Evolutionary conservation across 345 rosid species (phyloP), one percentile per base, ranked within the genome.

Genomic region (Cardamine occulta): DNA sequence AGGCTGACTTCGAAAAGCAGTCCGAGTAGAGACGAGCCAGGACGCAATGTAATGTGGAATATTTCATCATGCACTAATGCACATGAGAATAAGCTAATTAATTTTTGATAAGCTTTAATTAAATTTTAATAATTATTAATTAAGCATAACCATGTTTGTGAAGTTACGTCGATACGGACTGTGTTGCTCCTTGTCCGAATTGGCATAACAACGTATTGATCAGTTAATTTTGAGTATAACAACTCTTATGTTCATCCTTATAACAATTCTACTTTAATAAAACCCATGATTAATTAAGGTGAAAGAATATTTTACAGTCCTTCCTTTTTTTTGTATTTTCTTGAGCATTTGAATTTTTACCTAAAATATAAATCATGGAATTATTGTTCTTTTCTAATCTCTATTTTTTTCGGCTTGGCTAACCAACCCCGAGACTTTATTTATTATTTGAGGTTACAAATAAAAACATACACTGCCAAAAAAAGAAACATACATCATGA

Each of bases 31-130:
- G 21, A 35, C 56, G 66, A 59, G 60, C 18, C 45, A 67, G 26
- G 51, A 68, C 23, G 74, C 70, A 69, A 7, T 62, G 65, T 54
- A 42, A 23, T 23, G 74, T 60, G 80, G 74, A 53, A 69, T 69
- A 42, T 52, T 18, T 55, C 74, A 61, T 60, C 48, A 76, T 68
- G 66, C 65, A 74, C 34, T 63, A 7, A 39, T 37, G 29, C 77
- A 74, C 66, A 56, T 59, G 67, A 74, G 11, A 53, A 44, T 53
- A 15, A 61, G 15, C 48, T 53, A 69, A 53, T 53, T 44, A 31
- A 62, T 48, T 53, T 11, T 61, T 59, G 24, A 19, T 58, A 66
- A 66, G 4, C 24, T 60, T 63, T 68, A n/a, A n/a, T n/a, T n/a
- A n/a, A n/a, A n/a, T n/a, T n/a, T n/a, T n/a, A n/a, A n/a, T 39